These are phyloP conservation scores for Isabelozyma rhagii DNA, from an alignment of 805 yeast genomes.

Conservation along the genomic window DNA sequence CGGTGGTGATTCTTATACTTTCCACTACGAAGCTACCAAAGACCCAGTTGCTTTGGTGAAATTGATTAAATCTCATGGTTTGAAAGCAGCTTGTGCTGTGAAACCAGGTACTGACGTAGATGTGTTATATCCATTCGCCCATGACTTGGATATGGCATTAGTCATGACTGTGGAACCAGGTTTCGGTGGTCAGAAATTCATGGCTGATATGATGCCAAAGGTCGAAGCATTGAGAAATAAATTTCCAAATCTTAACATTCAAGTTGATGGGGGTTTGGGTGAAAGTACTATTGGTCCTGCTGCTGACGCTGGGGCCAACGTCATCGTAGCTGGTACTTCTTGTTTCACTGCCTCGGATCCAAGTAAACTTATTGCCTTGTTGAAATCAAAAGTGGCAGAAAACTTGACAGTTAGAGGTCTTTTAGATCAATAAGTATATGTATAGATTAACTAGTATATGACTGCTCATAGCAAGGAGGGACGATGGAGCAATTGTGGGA, in stretches of 20 bases:
- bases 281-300: constrained; percentile 81
- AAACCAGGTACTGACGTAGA: constrained; percentile 92
- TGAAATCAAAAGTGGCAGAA: constrained; percentile 60
- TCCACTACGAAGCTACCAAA: constrained; percentile 90
- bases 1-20: constrained; percentile 95
- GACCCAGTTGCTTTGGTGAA: constrained; percentile 73
- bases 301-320: constrained; percentile 97
- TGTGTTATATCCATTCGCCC: constrained; percentile 71
- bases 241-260: constrained; percentile 80
- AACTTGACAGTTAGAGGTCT: constrained; percentile 48
- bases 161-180: constrained; percentile 99
- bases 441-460: background rate
- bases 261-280: constrained; percentile 96
- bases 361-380: constrained; percentile 61
- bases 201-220: constrained; percentile 95
- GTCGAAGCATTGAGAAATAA: constrained; percentile 70
- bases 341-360: constrained; percentile 87
- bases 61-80: constrained; percentile 73
- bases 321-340: constrained; percentile 95
- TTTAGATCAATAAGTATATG: constrained; percentile 7
- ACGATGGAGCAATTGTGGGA: no score
- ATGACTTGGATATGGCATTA: constrained; percentile 85
- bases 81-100: constrained; percentile 91
- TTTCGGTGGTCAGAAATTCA: constrained; percentile 96
- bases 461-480: no score